Conservation (phyloP, 2,329 filamentous ascomycete genomes). For the Botryotinia calthae region DNA sequence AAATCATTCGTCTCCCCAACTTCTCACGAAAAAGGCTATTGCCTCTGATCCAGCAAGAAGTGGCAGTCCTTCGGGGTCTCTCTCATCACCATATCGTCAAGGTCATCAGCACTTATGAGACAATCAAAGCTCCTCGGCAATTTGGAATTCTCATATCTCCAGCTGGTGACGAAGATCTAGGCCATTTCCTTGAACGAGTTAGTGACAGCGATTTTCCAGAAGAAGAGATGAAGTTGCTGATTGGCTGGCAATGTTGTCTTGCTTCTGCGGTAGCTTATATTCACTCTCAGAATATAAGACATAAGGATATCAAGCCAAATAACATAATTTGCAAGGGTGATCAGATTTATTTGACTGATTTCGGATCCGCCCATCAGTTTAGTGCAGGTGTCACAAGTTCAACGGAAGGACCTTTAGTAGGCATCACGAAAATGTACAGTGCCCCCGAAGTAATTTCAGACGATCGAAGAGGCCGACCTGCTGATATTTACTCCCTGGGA, state of each 20-base stretch:
- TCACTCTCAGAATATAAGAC: slow-evolving; percentile 25
- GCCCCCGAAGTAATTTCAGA: slow-evolving; percentile 25
- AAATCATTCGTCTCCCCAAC: slow-evolving; percentile 23
- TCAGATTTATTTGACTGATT: slow-evolving; percentile 28
- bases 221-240: slow-evolving; percentile 17
- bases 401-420: slow-evolving; percentile 24
- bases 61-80: slow-evolving; percentile 22
- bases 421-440: slow-evolving; percentile 28
- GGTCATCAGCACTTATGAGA: slow-evolving; percentile 27
- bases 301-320: slow-evolving; percentile 30
- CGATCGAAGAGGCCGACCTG: slow-evolving; percentile 22
- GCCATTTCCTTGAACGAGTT: slow-evolving; percentile 26
- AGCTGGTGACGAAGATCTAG: slow-evolving; percentile 26
- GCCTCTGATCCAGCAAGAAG: slow-evolving; percentile 27
- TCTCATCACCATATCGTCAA: slow-evolving; percentile 25
- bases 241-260: slow-evolving; percentile 25
- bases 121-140: slow-evolving; percentile 23
- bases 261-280: slow-evolving; percentile 26
- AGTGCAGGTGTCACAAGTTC: slow-evolving; percentile 25
- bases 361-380: slow-evolving; percentile 26
- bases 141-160: slow-evolving; percentile 26
- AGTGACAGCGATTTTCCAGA: slow-evolving; percentile 24
- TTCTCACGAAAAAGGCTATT: slow-evolving; percentile 24
- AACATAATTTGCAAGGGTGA: slow-evolving; percentile 27
- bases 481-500: slow-evolving; percentile 27